Conservation (phyloP, 148 eudicot genomes). For the Cornus kousa region DNA sequence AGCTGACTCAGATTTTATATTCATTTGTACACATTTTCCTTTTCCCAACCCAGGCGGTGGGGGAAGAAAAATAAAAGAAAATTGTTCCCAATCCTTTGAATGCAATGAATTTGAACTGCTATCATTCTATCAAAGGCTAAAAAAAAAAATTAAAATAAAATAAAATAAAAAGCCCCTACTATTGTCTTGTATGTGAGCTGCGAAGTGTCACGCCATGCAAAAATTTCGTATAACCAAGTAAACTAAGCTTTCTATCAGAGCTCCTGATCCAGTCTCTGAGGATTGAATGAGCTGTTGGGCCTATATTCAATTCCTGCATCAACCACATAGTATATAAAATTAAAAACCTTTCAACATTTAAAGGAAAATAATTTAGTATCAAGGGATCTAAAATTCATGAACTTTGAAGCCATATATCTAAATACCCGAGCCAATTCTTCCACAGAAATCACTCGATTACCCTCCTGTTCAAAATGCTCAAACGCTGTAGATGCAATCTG, state of each 20-base stretch:
- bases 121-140: background rate
- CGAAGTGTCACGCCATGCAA: slow-evolving; percentile 54
- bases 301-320: slow-evolving; percentile 51
- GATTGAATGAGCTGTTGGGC: slow-evolving; percentile 34
- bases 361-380: background rate
- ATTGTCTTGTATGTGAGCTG: slow-evolving; percentile 24
- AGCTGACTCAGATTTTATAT: background rate
- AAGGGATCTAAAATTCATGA: no score
- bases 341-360: background rate
- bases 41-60: background rate
- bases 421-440: slow-evolving; percentile 54
- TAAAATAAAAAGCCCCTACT: background rate
- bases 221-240: slow-evolving; percentile 53
- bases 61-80: background rate
- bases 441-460: slow-evolving; percentile 43
- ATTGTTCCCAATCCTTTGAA: background rate
- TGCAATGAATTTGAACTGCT: background rate
- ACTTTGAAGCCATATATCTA: background rate
- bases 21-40: background rate
- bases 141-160: no score
- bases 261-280: slow-evolving; percentile 47
- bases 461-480: slow-evolving; percentile 46
- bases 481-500: slow-evolving; percentile 44
- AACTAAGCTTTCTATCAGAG: slow-evolving; percentile 47
- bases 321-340: background rate